Evolutionary conservation across 2,329 filamentous ascomycete species (phyloP), one percentile per base, ranked within the genome.

Genomic region (Talaromyces sp.): DNA sequence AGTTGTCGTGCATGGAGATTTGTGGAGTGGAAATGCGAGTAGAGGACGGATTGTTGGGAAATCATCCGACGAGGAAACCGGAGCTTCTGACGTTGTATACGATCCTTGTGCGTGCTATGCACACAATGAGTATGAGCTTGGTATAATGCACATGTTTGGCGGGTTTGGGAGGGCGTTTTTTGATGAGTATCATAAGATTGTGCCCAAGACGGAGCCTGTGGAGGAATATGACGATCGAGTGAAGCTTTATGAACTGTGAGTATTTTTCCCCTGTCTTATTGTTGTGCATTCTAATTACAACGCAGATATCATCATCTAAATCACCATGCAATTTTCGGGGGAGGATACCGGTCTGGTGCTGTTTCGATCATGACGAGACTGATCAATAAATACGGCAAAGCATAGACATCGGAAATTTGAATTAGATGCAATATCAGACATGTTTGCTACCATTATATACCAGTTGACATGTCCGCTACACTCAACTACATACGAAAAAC

Each of bases 121-220:
- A 1, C 93, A 97, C 72, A 89, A 84, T 1, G 93, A 98, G 78
- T 97, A 88, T 74, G 93, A 97, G 67, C 78, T 96, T 58, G 93
- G 93, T 0, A 96, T 96, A 66, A 97, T 97, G 92, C 85, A 84
- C 57, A 96, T 97, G 92, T 98, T 97, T 82, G 93, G 93, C 0
- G 93, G 93, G 0, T 96, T 96, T 74, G 87, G 87, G 0, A 69
- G 74, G 0, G 74, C 71, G 0, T 96, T 96, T 69, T 87, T 90
- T 81, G 82, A 82, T 33, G 91, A 95, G 71, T 98, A 97, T 72
- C 85, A 90, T 72, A 73, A 79, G 44, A 71, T 92, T 27, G 86
- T 93, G 54, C 89, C 89, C 0, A 96, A 89, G 78, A 88, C 89
- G 9, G 90, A 96, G 72, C 93, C 93, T 0, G 82, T 81, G 11